phyloP scores from a whole-genome alignment of 2,329 filamentous ascomycete species.

The Aureobasidium sp. region DNA sequence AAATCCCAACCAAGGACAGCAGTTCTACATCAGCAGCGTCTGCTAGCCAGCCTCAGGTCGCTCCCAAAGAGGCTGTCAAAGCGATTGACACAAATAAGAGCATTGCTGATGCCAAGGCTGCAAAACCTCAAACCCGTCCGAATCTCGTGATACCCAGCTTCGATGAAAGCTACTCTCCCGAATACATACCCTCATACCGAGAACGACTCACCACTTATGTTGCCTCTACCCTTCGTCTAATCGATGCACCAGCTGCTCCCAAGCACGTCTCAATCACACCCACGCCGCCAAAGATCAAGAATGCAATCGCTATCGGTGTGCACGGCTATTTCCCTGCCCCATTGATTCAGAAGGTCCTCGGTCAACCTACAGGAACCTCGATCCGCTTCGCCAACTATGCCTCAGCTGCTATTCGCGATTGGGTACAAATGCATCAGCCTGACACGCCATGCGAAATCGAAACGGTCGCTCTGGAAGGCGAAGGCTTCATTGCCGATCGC shows the following conservation, averaged over 20 bases:
- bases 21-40: background rate
- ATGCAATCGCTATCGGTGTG: constrained; percentile 85
- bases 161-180: constrained; percentile 53
- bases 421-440: constrained; percentile 56
- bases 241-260: constrained; percentile 40
- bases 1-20: constrained; percentile 17
- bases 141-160: constrained; percentile 68
- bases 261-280: constrained; percentile 64
- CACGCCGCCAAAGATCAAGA: constrained; percentile 62
- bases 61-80: background rate
- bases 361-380: constrained; percentile 91
- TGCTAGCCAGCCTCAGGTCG: background rate
- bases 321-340: constrained; percentile 90
- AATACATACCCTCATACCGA: constrained; percentile 39
- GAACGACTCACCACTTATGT: constrained; percentile 33
- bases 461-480: constrained; percentile 88
- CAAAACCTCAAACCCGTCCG: constrained; percentile 23
- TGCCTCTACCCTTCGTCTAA: constrained; percentile 28
- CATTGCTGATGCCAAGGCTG: background rate
- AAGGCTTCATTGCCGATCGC: constrained; percentile 82
- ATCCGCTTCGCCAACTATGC: constrained; percentile 85
- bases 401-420: constrained; percentile 74
- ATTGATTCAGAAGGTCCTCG: constrained; percentile 80
- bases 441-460: constrained; percentile 75
- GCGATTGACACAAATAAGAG: background rate